Conservation (phyloP, 345 rosid genomes). For the Euphorbia tirucalli region DNA sequence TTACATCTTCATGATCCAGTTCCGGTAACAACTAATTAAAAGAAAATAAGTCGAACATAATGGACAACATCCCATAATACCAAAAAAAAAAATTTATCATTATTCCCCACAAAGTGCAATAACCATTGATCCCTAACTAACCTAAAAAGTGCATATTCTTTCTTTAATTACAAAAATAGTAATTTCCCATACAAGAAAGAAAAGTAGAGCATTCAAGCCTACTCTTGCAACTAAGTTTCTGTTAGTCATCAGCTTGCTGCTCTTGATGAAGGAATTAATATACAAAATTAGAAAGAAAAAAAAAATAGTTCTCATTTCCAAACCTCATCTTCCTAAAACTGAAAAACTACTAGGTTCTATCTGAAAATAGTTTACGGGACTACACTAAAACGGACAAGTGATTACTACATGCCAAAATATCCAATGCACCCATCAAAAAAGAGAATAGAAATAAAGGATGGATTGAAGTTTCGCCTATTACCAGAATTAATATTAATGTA, state of each 20-base stretch:
- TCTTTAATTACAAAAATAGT: not conserved
- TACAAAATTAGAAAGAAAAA: not conserved
- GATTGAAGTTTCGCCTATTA: constrained; percentile 19
- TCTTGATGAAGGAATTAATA: constrained; percentile 16
- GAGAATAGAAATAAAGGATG: constrained; percentile 2
- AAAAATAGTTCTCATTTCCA: constrained; percentile 4
- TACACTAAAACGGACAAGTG: constrained; percentile 17
- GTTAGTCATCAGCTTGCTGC: constrained; percentile 8
- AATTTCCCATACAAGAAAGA: not conserved
- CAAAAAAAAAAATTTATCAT: constrained; percentile 1
- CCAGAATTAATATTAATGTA: constrained; percentile 23
- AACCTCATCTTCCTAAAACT: constrained; percentile 22
- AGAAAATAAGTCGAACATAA: not conserved
- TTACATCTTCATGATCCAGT: not conserved
- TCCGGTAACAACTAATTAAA: not conserved
- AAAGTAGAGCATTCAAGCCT: not conserved
- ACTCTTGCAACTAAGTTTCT: not conserved
- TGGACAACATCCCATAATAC: not conserved
- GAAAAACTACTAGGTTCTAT: constrained; percentile 14
- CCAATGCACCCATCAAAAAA: constrained; percentile 28
- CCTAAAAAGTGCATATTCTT: not conserved
- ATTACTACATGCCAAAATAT: constrained; percentile 27
- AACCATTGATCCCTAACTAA: not conserved
- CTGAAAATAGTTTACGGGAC: constrained; percentile 18
- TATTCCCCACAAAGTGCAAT: not conserved